phyloP scores from a whole-genome alignment of 2,329 filamentous ascomycete species.

The Hypomyces rosellus region DNA sequence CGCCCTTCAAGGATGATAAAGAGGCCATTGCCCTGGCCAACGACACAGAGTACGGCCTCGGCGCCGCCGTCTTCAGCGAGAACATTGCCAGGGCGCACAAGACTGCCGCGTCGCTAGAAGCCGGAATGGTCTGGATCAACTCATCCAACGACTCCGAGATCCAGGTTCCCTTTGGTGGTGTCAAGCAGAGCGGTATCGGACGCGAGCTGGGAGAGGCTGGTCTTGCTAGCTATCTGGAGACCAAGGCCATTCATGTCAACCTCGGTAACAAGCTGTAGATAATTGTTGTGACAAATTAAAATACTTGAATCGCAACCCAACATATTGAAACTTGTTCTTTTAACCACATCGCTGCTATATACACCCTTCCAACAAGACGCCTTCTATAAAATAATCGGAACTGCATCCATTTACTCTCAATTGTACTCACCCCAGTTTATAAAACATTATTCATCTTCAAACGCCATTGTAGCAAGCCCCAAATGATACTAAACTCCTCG shows the following conservation, averaged over 20 bases:
- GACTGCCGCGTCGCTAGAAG: constrained; percentile 50
- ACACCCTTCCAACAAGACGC: too few species aligned
- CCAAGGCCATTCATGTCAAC: constrained; percentile 41
- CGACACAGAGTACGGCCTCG: constrained; percentile 55
- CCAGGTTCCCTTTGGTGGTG: constrained; percentile 39
- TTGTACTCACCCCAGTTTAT: too few species aligned
- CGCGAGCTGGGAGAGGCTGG: constrained; percentile 40
- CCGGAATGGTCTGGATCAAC: constrained; percentile 52
- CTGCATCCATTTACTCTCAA: too few species aligned
- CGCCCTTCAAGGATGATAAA: constrained; percentile 35
- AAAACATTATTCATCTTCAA: too few species aligned
- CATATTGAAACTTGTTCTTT: too few species aligned
- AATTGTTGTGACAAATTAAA: neutral
- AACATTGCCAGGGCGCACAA: constrained; percentile 46
- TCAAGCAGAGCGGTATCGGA: constrained; percentile 44
- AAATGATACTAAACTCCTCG: too few species aligned
- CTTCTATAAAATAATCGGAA: too few species aligned
- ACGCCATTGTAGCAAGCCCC: too few species aligned
- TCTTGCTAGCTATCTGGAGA: constrained; percentile 37
- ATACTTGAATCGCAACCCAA: too few species aligned
- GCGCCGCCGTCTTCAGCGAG: constrained; percentile 55
- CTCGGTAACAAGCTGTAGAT: constrained; percentile 29
- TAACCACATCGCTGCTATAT: too few species aligned
- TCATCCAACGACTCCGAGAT: constrained; percentile 39
- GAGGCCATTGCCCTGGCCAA: constrained; percentile 39